Conservation (phyloP, 495 filamentous ascomycete genomes). For the Penicillium cinerascens region DNA sequence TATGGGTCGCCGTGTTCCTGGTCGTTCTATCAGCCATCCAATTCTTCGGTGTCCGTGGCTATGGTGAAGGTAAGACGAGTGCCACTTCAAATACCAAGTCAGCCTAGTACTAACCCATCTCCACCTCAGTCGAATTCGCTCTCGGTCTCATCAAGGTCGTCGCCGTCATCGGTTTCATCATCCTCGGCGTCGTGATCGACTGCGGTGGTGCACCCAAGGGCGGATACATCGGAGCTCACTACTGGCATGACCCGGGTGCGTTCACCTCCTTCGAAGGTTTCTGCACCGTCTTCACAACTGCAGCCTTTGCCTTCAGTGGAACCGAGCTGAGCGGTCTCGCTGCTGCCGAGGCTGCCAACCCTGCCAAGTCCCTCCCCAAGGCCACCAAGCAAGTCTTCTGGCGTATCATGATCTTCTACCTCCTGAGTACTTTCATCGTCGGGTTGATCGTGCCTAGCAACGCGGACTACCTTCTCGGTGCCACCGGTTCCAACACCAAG, state of each 20-base stretch:
- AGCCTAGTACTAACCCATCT: conserved; percentile 19
- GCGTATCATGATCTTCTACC: conserved; percentile 73
- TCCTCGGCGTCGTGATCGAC: conserved; percentile 67
- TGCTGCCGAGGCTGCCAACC: conserved; percentile 65
- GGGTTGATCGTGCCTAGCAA: conserved; percentile 65
- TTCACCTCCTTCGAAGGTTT: conserved; percentile 69
- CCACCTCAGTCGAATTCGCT: conserved; percentile 38
- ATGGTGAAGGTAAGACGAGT: conserved; percentile 57
- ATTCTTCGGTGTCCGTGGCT: conserved; percentile 60
- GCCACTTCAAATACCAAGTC: neutral
- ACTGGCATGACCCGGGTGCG: conserved; percentile 68
- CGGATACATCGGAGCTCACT: conserved; percentile 57
- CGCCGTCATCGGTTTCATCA: conserved; percentile 66
- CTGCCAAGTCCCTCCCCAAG: conserved; percentile 59
- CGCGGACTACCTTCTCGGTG: conserved; percentile 41
- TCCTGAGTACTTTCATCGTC: conserved; percentile 69
- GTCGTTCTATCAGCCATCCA: conserved; percentile 37
- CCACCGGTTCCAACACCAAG: conserved; percentile 45
- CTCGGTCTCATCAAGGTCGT: conserved; percentile 47
- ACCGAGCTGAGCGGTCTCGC: conserved; percentile 72
- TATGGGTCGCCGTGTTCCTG: conserved; percentile 66
- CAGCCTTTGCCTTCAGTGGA: conserved; percentile 69
- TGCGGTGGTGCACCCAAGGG: conserved; percentile 58
- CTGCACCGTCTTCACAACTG: conserved; percentile 70
- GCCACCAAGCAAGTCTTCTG: conserved; percentile 74